These are phyloP conservation scores for Pseudocercospora fijiensis DNA, from an alignment of 2,329 filamentous ascomycete genomes.

Conservation along the genomic window DNA sequence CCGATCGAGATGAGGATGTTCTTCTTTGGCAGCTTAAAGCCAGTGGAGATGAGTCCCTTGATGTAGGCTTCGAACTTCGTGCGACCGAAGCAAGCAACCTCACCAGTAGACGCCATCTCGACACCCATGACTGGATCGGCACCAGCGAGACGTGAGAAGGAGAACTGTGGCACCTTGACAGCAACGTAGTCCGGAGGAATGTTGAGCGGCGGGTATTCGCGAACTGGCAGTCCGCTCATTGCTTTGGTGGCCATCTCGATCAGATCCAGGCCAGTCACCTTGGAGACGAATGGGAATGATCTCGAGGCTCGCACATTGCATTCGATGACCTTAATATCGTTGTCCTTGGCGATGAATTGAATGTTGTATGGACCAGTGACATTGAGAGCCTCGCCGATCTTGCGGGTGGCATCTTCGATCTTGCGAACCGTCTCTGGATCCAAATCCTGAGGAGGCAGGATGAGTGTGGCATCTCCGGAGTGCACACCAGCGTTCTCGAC, in stretches of 20 bases:
- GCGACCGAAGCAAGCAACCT: conserved; percentile 92
- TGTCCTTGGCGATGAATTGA: conserved; percentile 99
- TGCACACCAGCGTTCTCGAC: conserved; percentile 98
- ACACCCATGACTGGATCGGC: conserved; percentile 96
- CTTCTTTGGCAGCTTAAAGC: conserved; percentile 92
- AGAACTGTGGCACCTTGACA: conserved; percentile 98
- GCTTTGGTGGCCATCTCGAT: conserved; percentile 99
- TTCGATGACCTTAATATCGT: conserved; percentile 99
- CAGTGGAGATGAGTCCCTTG: conserved; percentile 91
- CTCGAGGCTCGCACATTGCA: conserved; percentile 96
- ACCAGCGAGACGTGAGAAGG: conserved; percentile 93
- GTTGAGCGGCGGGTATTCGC: conserved; percentile 74
- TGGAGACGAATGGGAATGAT: conserved; percentile 97
- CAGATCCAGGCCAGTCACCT: conserved; percentile 95
- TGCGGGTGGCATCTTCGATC: conserved; percentile 91
- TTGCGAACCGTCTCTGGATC: conserved; percentile 82
- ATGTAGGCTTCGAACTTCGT: conserved; percentile 98
- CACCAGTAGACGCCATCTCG: conserved; percentile 98
- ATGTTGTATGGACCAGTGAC: conserved; percentile 98
- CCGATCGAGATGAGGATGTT: conserved; percentile 95
- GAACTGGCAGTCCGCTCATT: conserved; percentile 80
- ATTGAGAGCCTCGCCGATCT: conserved; percentile 91
- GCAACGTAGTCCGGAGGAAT: conserved; percentile 82
- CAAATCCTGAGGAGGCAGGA: conserved; percentile 90
- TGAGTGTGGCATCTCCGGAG: conserved; percentile 94